Percentiles rank a stretch among this genome's conserved stretches.
Conservation (phyloP, 1,139 yeast genomes). For the Lodderomyces beijingensis region DNA sequence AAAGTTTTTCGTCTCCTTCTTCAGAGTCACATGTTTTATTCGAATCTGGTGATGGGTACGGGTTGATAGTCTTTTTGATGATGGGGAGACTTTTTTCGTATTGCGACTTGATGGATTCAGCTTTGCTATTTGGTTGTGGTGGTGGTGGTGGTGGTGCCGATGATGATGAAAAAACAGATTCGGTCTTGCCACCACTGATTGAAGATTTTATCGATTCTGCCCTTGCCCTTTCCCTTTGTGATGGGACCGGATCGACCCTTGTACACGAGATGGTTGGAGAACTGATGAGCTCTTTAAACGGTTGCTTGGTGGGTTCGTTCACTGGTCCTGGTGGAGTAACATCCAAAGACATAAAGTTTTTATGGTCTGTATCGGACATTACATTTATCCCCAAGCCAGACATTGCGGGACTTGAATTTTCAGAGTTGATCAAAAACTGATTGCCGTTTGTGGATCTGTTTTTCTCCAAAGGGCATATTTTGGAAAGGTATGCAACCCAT, state of each 20-base stretch:
- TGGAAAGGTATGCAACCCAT: slow-evolving; percentile 28
- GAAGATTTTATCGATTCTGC: slow-evolving; percentile 8
- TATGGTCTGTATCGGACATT: too few species aligned
- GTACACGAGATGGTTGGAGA: slow-evolving; percentile 1
- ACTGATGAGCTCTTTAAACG: slow-evolving; percentile 7
- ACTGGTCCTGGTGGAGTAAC: not conserved
- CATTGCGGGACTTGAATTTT: not conserved
- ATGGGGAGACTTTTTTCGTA: slow-evolving; percentile 23
- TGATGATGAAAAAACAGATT: too few species aligned
- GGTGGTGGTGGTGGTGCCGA: too few species aligned
- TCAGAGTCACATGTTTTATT: slow-evolving; percentile 4
- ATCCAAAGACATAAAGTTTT: too few species aligned
- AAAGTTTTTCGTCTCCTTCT: slow-evolving; percentile 11
- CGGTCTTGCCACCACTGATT: slow-evolving; percentile 5
- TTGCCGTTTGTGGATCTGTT: slow-evolving; percentile 18
- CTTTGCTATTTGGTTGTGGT: slow-evolving; percentile 4
- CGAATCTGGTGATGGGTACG: not conserved
- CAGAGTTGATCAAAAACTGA: slow-evolving; percentile 20
- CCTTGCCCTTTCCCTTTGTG: slow-evolving; percentile 5
- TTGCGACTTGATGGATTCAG: slow-evolving; percentile 14
- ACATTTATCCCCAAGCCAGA: not conserved
- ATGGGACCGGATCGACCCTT: not conserved
- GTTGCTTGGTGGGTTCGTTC: slow-evolving; percentile 2
- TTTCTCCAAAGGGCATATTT: slow-evolving; percentile 29
- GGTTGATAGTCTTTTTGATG: slow-evolving; percentile 19